Evolutionary conservation across 2,329 filamentous ascomycete genomes (phyloP).

Genomic region (Tolypocladium ophioglossoides): DNA sequence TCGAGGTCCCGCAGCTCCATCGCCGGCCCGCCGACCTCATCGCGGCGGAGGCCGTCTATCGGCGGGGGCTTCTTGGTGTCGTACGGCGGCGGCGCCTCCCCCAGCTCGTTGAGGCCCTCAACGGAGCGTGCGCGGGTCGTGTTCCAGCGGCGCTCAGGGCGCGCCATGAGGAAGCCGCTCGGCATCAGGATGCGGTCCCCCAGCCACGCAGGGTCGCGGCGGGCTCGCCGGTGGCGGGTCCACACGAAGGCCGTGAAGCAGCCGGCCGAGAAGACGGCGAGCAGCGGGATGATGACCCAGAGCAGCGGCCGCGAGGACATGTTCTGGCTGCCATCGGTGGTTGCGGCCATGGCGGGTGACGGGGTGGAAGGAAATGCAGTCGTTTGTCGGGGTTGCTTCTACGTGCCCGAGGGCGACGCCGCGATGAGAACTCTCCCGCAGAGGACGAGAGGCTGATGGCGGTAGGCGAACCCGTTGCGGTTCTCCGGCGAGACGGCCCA

Average conservation of each 20-base stretch:
- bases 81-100: slow-evolving; percentile 57
- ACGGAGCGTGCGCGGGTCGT: slow-evolving; percentile 16
- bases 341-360: background rate
- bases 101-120: slow-evolving; percentile 53
- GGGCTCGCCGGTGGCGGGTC: slow-evolving; percentile 3
- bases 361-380: too few species aligned
- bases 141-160: slow-evolving; percentile 10
- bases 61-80: slow-evolving; percentile 19
- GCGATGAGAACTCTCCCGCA: background rate
- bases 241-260: slow-evolving; percentile 4
- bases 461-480: background rate
- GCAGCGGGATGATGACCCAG: slow-evolving; percentile 42
- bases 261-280: slow-evolving; percentile 30
- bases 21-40: slow-evolving; percentile 1
- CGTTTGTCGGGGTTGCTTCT: background rate
- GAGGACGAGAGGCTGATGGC: background rate
- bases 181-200: slow-evolving; percentile 1
- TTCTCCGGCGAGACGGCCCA: background rate
- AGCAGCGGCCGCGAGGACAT: slow-evolving; percentile 41
- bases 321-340: slow-evolving; percentile 7
- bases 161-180: background rate
- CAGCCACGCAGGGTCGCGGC: background rate
- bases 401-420: background rate
- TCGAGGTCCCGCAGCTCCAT: slow-evolving; percentile 17
- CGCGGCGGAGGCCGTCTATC: background rate